These are phyloP conservation scores for Akanthomyces dipterigenus DNA, from an alignment of 2,329 filamentous ascomycete genomes.

Conservation along the genomic window DNA sequence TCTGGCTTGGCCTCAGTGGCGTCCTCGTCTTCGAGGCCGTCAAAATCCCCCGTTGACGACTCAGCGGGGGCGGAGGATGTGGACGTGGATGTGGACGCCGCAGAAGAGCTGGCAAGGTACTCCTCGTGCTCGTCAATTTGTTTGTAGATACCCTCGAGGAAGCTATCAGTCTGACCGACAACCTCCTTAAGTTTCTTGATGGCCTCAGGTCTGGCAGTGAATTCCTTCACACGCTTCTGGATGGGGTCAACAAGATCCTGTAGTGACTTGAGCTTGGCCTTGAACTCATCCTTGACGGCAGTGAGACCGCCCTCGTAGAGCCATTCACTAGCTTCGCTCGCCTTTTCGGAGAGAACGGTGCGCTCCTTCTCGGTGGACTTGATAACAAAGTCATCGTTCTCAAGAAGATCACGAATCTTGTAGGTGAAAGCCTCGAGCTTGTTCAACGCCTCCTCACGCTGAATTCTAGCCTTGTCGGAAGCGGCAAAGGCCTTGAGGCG, in stretches of 20 bases:
- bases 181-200: conserved; percentile 61
- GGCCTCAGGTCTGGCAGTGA: conserved; percentile 61
- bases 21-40: conserved; percentile 71
- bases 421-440: conserved; percentile 93
- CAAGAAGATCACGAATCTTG: conserved; percentile 73
- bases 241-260: conserved; percentile 73
- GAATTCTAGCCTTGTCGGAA: conserved; percentile 70
- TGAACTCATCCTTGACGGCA: conserved; percentile 68
- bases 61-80: conserved; percentile 34
- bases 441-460: conserved; percentile 83
- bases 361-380: conserved; percentile 65
- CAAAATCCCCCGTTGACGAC: conserved; percentile 50
- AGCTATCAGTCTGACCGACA: conserved; percentile 64
- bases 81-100: conserved; percentile 26
- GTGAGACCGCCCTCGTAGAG: conserved; percentile 79
- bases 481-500: conserved; percentile 77
- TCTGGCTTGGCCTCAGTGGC: conserved; percentile 30
- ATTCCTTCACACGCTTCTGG: conserved; percentile 67
- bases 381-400: conserved; percentile 65
- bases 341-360: conserved; percentile 57
- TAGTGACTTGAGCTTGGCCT: conserved; percentile 67
- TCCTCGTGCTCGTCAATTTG: conserved; percentile 64
- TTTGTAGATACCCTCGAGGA: conserved; percentile 62
- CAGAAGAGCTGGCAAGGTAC: conserved; percentile 47
- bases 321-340: conserved; percentile 74